Base-by-base conservation (phyloP, 495 filamentous ascomycete species). In the Xylaria grammica region DNA sequence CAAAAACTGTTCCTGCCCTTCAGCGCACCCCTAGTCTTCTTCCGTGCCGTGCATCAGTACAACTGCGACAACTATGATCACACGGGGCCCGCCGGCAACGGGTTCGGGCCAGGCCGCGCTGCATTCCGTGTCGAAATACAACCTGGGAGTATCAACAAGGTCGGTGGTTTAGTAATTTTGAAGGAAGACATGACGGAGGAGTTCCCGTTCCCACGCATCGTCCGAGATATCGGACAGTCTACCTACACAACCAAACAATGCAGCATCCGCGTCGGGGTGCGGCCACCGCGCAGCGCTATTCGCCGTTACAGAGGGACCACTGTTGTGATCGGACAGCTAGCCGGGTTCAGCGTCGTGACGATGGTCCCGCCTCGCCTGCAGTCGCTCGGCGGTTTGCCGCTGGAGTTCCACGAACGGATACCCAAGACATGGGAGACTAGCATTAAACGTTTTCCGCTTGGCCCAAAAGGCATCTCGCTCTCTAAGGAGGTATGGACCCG, bases 291-390 rank as follows among this genome's bases (percentile, higher is more conserved):
- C 3, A 58, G 32, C 27, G 15, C 27, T 17, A 45, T 58, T 22
- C 38, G 54, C 26, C n/a, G 26, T 7, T 20, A 58, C 38, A 45
- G 30, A 4, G 1, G 10, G 1, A 58, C 24, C 3, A 58, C 54
- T 38, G 38, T 58, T 22, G 54, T 58, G 5, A n/a, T 58, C 20
- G 54, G 54, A 29, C 54, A 58, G 54, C 38, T 58, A n/a, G 54
- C 38, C 6, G 54, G 54, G 38, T 58, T 44, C 26, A 58, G 54
- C 26, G 32, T 58, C 3, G 54, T 45, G 38, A 58, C 54, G n/a
- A 6, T 58, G 8, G 20, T 58, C n/a, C 54, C 36, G 17, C 54
- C 54, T 10, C 2, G 3, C 11, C 15, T 58, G 2, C 30, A 58
- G 9, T 19, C 3, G 13, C 40, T 58, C 7, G 27, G 45, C 54